These are phyloP conservation scores for Fusarium sp. DNA, from an alignment of 2,329 filamentous ascomycete genomes.

Conservation along the genomic window DNA sequence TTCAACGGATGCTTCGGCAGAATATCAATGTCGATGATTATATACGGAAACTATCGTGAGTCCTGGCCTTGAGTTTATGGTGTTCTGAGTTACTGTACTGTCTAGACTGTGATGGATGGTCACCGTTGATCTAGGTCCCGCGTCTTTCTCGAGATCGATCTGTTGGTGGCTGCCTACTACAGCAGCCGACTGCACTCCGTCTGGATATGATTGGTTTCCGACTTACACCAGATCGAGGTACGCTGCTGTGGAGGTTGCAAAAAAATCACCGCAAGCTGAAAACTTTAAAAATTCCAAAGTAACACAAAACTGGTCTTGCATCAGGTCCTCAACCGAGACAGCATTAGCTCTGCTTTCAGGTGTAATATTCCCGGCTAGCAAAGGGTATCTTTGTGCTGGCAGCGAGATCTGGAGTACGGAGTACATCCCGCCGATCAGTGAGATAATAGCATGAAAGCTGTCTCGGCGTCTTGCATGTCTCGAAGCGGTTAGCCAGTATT, in stretches of 20 bases:
- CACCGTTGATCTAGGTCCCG: conserved; percentile 29
- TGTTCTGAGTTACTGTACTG: conserved; percentile 4
- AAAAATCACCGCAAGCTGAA: conserved; percentile 3
- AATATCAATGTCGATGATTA: conserved; percentile 17
- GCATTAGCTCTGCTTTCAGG: not conserved
- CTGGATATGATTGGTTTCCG: conserved; percentile 29
- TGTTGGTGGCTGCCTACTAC: conserved; percentile 33
- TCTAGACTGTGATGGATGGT: conserved; percentile 3
- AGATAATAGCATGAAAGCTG: conserved; percentile 12
- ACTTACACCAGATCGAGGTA: conserved; percentile 29
- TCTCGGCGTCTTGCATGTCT: conserved; percentile 11
- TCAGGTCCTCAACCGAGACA: conserved; percentile 2
- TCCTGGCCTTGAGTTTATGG: conserved; percentile 7
- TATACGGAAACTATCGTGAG: conserved; percentile 33
- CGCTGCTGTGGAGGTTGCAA: conserved; percentile 18
- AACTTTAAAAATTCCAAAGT: not conserved
- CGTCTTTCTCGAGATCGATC: conserved; percentile 34
- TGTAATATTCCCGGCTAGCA: not conserved
- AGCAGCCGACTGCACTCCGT: conserved; percentile 23
- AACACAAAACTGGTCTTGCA: conserved; percentile 1
- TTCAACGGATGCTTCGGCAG: conserved; percentile 29
- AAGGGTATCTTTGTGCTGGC: too few relatives aligned
- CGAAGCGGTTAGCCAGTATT: conserved; percentile 11
- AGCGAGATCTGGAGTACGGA: not conserved
- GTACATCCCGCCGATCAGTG: not conserved